A percentile compares a stretch with the other conserved stretches of the same genome.
These are phyloP conservation scores for Lolium multiflorum DNA, from an alignment of 176 grass and related monocot species.

Conservation along the genomic window DNA sequence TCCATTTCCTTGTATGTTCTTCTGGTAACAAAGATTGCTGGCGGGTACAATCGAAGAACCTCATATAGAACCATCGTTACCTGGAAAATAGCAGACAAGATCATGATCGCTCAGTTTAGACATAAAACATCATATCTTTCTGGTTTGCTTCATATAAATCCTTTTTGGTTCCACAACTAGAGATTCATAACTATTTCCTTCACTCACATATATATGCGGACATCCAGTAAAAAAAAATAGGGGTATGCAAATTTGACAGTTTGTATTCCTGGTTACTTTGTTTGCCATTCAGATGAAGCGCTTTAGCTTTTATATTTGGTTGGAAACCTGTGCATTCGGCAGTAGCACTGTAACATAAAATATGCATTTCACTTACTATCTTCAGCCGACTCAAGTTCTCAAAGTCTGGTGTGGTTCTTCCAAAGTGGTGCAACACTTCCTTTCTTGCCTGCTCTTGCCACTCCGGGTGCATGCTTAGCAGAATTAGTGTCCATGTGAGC, in stretches of 20 bases:
- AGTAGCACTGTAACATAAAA: neutral
- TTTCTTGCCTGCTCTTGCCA: slow-evolving; percentile 76
- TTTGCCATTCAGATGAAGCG: neutral
- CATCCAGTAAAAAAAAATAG: neutral
- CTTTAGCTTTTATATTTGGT: neutral
- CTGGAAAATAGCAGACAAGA: slow-evolving; percentile 23
- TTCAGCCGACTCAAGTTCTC: slow-evolving; percentile 67
- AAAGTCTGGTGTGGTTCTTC: slow-evolving; percentile 51
- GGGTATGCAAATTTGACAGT: neutral
- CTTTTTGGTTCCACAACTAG: neutral
- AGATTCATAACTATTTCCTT: neutral
- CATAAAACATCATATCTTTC: neutral
- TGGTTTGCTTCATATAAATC: neutral
- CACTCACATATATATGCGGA: neutral
- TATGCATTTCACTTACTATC: slow-evolving; percentile 48
- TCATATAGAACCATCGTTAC: slow-evolving; percentile 76
- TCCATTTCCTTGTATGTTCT: slow-evolving; percentile 60
- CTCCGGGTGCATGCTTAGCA: slow-evolving; percentile 71
- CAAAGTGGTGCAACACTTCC: slow-evolving; percentile 73
- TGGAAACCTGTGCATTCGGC: neutral
- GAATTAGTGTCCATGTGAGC: slow-evolving; percentile 78
- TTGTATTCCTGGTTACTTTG: neutral
- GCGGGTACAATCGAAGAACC: slow-evolving; percentile 73
- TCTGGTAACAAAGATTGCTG: slow-evolving; percentile 30
- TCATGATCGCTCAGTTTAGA: neutral